Evolutionary conservation across 2,329 filamentous ascomycete species (phyloP).

Genomic region (Trichophyton schoenleinii): DNA sequence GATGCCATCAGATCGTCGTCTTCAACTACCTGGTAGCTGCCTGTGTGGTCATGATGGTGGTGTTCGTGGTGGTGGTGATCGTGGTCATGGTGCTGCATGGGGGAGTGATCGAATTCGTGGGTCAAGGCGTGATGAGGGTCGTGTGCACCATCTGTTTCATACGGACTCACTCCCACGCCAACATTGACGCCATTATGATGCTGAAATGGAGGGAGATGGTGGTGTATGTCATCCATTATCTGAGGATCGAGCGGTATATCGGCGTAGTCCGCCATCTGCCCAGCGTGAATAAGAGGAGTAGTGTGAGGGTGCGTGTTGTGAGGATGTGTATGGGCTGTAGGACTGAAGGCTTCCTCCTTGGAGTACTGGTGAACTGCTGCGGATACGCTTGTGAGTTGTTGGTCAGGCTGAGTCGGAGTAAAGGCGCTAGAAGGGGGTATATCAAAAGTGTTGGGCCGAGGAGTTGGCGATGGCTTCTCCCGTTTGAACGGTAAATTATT

Average conservation of each 20-base stretch:
- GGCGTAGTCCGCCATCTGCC: slow-evolving; percentile 32
- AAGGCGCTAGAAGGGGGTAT: slow-evolving; percentile 10
- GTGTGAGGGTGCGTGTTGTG: slow-evolving; percentile 4
- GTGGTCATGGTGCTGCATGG: slow-evolving; percentile 27
- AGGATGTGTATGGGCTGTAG: background rate
- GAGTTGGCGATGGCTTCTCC: slow-evolving; percentile 7
- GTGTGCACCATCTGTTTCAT: slow-evolving; percentile 17
- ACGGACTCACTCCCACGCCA: slow-evolving; percentile 15
- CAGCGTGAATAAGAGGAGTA: slow-evolving; percentile 25
- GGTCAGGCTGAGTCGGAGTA: slow-evolving; percentile 8
- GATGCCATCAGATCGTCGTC: slow-evolving; percentile 29
- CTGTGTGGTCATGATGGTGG: slow-evolving; percentile 26
- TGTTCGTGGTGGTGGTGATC: slow-evolving; percentile 22
- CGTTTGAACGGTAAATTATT: slow-evolving; percentile 13
- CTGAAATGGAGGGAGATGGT: slow-evolving; percentile 32
- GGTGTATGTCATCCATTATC: slow-evolving; percentile 44
- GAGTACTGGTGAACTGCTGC: slow-evolving; percentile 12
- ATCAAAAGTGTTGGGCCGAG: slow-evolving; percentile 7
- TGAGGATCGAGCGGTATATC: slow-evolving; percentile 49
- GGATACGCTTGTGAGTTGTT: slow-evolving; percentile 9
- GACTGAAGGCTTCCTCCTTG: slow-evolving; percentile 23
- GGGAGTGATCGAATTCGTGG: slow-evolving; percentile 26
- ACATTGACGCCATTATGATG: slow-evolving; percentile 26
- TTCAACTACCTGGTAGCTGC: slow-evolving; percentile 31
- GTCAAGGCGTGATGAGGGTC: slow-evolving; percentile 23